phyloP scores from a whole-genome alignment of 306 rosid species.

The Gillenia trifoliata region DNA sequence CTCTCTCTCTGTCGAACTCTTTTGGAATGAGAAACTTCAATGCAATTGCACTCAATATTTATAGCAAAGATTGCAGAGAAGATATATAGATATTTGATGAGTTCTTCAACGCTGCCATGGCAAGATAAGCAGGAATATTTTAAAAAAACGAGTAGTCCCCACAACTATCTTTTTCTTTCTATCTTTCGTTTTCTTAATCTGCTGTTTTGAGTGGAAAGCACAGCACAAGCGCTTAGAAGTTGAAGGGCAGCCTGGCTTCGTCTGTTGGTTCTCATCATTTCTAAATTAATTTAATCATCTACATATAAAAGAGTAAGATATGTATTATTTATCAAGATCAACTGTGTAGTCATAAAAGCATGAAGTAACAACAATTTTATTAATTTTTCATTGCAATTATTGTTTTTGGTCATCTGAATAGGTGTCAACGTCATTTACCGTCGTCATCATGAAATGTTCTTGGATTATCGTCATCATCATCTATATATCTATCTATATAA shows the following conservation, averaged over 20 bases:
- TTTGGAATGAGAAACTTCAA: constrained; percentile 10
- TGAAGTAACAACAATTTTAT: background rate
- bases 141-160: constrained; percentile 22
- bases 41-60: constrained; percentile 11
- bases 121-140: constrained; percentile 16
- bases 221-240: constrained; percentile 34
- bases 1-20: background rate
- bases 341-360: background rate
- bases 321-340: background rate
- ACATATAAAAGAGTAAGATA: no score
- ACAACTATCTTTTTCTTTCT: background rate
- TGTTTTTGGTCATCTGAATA: background rate
- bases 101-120: background rate
- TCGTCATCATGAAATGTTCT: background rate
- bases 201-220: constrained; percentile 24
- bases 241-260: background rate
- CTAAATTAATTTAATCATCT: background rate
- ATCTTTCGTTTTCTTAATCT: constrained; percentile 12
- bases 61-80: constrained; percentile 9
- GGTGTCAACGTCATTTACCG: background rate
- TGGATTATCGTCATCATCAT: background rate
- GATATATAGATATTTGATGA: background rate
- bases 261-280: background rate
- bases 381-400: background rate
- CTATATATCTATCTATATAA: no score